Evolutionary conservation across 2,329 filamentous ascomycete species (phyloP), one percentile per base, ranked within the genome.

Genomic region (Claviceps capensis): DNA sequence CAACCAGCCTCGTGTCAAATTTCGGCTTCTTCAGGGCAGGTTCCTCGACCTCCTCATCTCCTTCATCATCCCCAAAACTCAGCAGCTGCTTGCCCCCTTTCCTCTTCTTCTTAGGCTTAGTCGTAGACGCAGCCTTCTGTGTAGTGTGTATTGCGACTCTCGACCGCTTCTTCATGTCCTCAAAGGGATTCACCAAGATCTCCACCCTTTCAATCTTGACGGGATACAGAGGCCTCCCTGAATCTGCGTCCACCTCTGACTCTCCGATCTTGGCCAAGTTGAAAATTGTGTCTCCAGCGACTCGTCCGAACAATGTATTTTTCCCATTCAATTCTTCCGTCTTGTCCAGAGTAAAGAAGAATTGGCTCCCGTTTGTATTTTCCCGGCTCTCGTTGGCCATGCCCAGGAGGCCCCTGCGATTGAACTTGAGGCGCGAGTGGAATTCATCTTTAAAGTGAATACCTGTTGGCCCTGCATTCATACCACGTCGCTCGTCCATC

Each of bases 231-330:
- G 91, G 91, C 55, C 88, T 77, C 57, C 97, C 91, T 6, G 79
- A 83, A 16, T 82, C 84, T 51, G 88, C 83, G 26, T 84, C 79
- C 17, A 94, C 72, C 63, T 97, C 93, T 0, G 80, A 81, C 64
- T 97, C 90, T 19, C 86, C 89, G 75, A 97, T 95, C 69, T 90
- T 94, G 63, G 90, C 83, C 62, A 98, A 67, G 66, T 96, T 97
- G 71, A 94, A 98, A 52, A 98, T 93, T 16, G 91, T 96, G 58
- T 97, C 88, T 30, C 91, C 93, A 38, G 86, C 88, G 45, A 98
- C 79, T 52, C 93, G 77, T 17, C 93, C 93, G 72, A 98, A 97
- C 66, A 97, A 72, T 0, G 93, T 97, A 67, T 96, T 96, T 69
- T 87, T 88, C 49, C 85, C 86, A 59, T 85, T 88, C 62, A 98